Evolutionary conservation across 2,329 filamentous ascomycete species (phyloP), one percentile per base, ranked within the genome.

Genomic region (Diaporthe vexans): DNA sequence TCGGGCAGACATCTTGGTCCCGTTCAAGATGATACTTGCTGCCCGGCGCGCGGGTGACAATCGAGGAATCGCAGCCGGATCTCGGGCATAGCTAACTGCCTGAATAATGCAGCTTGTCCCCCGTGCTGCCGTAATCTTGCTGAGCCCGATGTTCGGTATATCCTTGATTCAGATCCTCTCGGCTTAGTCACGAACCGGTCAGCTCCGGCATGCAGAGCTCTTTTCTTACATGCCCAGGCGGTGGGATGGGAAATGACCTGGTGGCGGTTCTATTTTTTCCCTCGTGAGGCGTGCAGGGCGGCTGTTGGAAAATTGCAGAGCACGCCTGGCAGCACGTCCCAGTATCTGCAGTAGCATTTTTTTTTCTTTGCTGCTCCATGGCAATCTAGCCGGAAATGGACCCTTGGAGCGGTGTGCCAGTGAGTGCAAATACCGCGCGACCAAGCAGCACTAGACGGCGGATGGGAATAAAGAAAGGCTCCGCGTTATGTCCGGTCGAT

Each of bases 1-100:
- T 67, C 63, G 63, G 63, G 63, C 63, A 67, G 63, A 52, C 46
- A 67, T 67, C n/a, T 52, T 67, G 46, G 63, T 15, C 29, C 29
- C 29, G 63, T 26, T 13, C 46, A 19, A 67, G 29, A 26, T 67
- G 29, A 67, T 67, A 52, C 46, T n/a, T 52, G 63, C 21, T 67
- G 46, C 63, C 46, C 63, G 63, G 46, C 46, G 13, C 43, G 43
- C 58, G 29, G 61, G 21, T 13, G 61, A 67, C 61, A 67, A 67
- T 67, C 61, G 61, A 52, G 61, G 61, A 52, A 52, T 51, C 29
- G 46, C 29, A 51, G 61, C 46, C 29, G 46, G 19, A 67, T 67
- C 63, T 67, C 29, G 21, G 46, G 46, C 61, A 37, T 19, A 26
- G 46, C 21, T 52, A 29, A 67, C 61, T 67, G 43, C 61, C 61